Evolutionary conservation across 2,329 filamentous ascomycete species (phyloP), one percentile per base, ranked within the genome.

Genomic region (Xylariaceae sp.): DNA sequence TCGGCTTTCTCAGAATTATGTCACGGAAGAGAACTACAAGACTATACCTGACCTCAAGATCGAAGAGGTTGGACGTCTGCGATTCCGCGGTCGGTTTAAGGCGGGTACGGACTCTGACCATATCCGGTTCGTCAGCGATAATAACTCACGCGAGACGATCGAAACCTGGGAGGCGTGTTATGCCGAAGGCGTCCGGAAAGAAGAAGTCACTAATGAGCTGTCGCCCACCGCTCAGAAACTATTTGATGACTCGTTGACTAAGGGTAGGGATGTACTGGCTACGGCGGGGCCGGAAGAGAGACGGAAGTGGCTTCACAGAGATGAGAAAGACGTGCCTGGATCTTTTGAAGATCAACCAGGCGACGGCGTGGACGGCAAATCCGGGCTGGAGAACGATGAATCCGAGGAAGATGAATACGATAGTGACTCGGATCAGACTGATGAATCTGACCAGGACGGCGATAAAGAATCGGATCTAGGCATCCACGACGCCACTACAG

Each of bases 101-200:
- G 85, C 91, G 0, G 92, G 92, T 11, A 95, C 89, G 47, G 91
- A 96, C 68, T 84, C 89, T 51, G 87, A 89, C 19, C 94, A 97
- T 68, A 80, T 89, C 61, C 79, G 78, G 1, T 96, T 96, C 63
- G 85, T 96, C 27, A 81, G 84, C 47, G 89, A 95, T 70, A 96
- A 95, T 65, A 85, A 95, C 68, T 86, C 87, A 1, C 86, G 92
- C 34, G 94, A 97, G 75, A 96, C 91, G 0, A 95, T 89, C 60
- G 92, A 97, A 73, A 88, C 87, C 0, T 97, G 91, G 90, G 91
- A 96, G 70, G 89, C 91, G 0, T 96, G 92, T 69, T 83, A 87
- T 41, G 84, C 90, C 0, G 91, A 97, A 70, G 92, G 92, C 9
- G 89, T 96, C 0, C 84, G 94, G 2, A 73, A 78, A 11, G 80